phyloP scores from a whole-genome alignment of 2,329 filamentous ascomycete species.

The Neofusicoccum umdonicola region DNA sequence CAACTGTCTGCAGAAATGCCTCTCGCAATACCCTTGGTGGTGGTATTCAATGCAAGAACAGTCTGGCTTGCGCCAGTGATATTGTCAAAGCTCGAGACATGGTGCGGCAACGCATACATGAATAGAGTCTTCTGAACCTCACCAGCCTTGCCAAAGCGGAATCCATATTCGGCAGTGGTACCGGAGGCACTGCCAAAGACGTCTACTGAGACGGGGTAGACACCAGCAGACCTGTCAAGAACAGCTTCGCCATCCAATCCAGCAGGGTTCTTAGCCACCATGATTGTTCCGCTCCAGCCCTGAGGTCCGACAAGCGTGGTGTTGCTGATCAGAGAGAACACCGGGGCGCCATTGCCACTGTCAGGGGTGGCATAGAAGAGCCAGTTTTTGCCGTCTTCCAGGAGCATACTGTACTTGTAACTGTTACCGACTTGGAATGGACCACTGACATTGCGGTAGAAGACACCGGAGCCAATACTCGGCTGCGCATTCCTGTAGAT shows the following conservation, averaged over 20 bases:
- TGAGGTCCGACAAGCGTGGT: constrained; percentile 59
- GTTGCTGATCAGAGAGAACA: constrained; percentile 66
- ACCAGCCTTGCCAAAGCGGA: constrained; percentile 71
- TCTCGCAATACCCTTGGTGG: constrained; percentile 80
- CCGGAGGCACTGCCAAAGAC: constrained; percentile 45
- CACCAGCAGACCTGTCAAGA: constrained; percentile 74
- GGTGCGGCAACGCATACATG: constrained; percentile 91
- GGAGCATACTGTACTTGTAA: constrained; percentile 70
- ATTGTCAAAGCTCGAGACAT: constrained; percentile 70
- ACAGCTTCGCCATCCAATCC: constrained; percentile 55
- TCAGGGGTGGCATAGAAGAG: constrained; percentile 71
- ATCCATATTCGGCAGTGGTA: constrained; percentile 65
- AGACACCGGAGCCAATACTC: constrained; percentile 69
- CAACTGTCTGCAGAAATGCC: constrained; percentile 53
- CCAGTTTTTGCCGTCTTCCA: constrained; percentile 73
- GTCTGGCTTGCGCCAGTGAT: constrained; percentile 51
- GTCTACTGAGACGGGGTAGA: constrained; percentile 65
- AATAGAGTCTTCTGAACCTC: constrained; percentile 58
- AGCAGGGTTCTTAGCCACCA: constrained; percentile 75
- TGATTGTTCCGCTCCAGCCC: constrained; percentile 57
- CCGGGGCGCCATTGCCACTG: constrained; percentile 57
- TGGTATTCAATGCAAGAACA: constrained; percentile 67
- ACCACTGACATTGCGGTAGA: constrained; percentile 63
- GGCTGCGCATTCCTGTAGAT: constrained; percentile 71
- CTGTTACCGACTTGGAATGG: constrained; percentile 48